Conservation (phyloP, 164 flowering plant species). For the grape (Vitis vinifera) region ASM3070453v1 NC_081812.1:18373001-18373500, state of each 20-base stretch:
- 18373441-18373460: no score
- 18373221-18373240: slow-evolving; percentile 49
- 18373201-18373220: slow-evolving; percentile 97
- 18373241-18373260: slow-evolving; percentile 2
- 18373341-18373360: no score
- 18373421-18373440: no score
- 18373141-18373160: not conserved
- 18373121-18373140: not conserved
- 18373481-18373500: no score
- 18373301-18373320: no score
- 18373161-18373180: not conserved
- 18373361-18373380: no score
- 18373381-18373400: no score
- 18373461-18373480: no score
- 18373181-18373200: slow-evolving; percentile 78
- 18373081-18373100: not conserved
- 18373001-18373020: slow-evolving; percentile 95
- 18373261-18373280: slow-evolving; percentile 3
- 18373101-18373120: not conserved
- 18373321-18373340: no score
- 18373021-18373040: slow-evolving; percentile 91
- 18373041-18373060: slow-evolving; percentile 99
- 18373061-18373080: slow-evolving; percentile 97
- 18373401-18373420: no score
- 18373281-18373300: not conserved